These are phyloP conservation scores for Xylariomycetidae sp. DNA, from an alignment of 2,329 filamentous ascomycete genomes.

Conservation along the genomic window DNA sequence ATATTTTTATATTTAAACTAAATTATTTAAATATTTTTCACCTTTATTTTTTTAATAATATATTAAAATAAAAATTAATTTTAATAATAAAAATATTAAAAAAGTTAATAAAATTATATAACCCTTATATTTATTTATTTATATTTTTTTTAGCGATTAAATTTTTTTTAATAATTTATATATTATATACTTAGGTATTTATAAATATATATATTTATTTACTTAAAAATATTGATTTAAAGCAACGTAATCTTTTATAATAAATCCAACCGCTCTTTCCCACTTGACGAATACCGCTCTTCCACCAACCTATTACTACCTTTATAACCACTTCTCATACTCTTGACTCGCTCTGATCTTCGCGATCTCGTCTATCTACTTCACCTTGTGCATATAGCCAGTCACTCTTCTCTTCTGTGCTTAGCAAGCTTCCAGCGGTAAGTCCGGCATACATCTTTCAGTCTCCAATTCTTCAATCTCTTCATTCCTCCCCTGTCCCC, in stretches of 20 bases:
- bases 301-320: too few species aligned
- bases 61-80: neutral
- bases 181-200: neutral
- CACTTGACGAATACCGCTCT: conserved; percentile 2
- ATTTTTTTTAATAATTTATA: neutral
- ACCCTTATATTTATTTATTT: neutral
- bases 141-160: neutral
- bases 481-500: too few species aligned
- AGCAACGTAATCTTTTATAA: neutral
- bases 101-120: neutral
- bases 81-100: neutral
- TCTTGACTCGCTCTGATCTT: too few species aligned
- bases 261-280: neutral
- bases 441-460: too few species aligned
- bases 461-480: too few species aligned
- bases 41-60: too few species aligned
- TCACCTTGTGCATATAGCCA: too few species aligned
- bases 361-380: too few species aligned
- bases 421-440: too few species aligned
- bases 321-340: too few species aligned
- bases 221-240: neutral
- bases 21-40: neutral
- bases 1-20: neutral
- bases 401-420: too few species aligned
- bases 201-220: neutral